These are phyloP conservation scores for Salvia sclarea DNA, from an alignment of 305 asterid species.

Conservation along the genomic window DNA sequence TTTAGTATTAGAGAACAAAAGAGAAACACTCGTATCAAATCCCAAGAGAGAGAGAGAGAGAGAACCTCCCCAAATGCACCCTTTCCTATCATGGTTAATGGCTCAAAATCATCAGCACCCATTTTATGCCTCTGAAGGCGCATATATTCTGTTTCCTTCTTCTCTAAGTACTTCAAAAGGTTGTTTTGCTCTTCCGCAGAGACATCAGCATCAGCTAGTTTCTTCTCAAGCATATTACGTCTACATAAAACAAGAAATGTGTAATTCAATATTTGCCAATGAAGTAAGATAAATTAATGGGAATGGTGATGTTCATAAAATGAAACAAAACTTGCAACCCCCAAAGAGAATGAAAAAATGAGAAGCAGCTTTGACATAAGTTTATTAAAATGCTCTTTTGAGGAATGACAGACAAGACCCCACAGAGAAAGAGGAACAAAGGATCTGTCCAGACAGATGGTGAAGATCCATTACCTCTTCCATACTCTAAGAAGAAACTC, in stretches of 20 bases:
- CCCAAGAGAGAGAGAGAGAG: constrained; percentile 4
- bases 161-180: constrained; percentile 77
- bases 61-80: constrained; percentile 94
- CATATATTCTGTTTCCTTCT: constrained; percentile 97
- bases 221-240: constrained; percentile 80
- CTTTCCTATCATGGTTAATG: constrained; percentile 88
- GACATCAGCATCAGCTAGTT: constrained; percentile 89
- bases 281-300: constrained; percentile 17
- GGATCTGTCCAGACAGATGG: constrained; percentile 13
- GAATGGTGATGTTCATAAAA: constrained; percentile 1
- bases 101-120: constrained; percentile 97
- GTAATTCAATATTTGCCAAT: constrained; percentile 9
- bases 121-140: constrained; percentile 97
- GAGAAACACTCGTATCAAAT: constrained; percentile 4
- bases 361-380: background rate
- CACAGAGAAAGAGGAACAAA: background rate
- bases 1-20: constrained; percentile 2
- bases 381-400: background rate
- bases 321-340: constrained; percentile 12
- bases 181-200: constrained; percentile 85
- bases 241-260: constrained; percentile 43
- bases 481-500: background rate
- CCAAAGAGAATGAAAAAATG: background rate
- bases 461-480: background rate
- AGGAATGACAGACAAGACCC: constrained; percentile 2